A percentile compares a stretch with the other conserved stretches of the same genome.
Evolutionary conservation across 2,329 filamentous ascomycete species (phyloP).

Genomic region (Fusarium burgessii): DNA sequence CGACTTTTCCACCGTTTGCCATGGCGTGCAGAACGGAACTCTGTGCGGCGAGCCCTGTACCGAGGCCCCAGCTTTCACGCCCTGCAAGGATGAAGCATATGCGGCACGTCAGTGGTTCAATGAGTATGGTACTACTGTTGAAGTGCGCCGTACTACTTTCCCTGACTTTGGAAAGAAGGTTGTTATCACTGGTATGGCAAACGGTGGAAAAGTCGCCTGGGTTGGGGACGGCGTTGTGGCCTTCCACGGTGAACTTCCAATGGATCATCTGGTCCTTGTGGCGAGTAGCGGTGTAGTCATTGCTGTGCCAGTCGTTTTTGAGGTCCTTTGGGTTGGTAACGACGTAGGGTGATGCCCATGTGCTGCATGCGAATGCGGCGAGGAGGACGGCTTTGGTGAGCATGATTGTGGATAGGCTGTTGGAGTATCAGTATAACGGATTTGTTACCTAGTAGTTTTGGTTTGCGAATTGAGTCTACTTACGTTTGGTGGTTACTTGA

Average conservation of each 20-base stretch:
- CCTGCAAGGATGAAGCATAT: neutral
- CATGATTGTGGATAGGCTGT: neutral
- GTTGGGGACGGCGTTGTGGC: neutral
- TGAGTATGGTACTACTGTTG: neutral
- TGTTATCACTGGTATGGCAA: neutral
- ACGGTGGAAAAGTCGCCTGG: neutral
- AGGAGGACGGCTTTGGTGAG: neutral
- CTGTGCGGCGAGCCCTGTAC: neutral
- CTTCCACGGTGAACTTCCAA: neutral
- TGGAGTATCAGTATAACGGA: fast-evolving
- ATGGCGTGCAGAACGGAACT: neutral
- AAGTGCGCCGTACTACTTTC: neutral
- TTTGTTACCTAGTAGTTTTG: fast-evolving
- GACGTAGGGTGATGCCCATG: neutral
- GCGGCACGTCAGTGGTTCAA: neutral
- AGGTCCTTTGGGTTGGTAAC: neutral
- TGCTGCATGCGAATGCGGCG: neutral
- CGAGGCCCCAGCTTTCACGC: neutral
- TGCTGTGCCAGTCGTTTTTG: neutral
- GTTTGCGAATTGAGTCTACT: neutral
- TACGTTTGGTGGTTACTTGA: too few species aligned
- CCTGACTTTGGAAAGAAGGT: neutral
- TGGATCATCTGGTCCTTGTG: neutral
- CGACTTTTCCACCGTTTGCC: too few species aligned
- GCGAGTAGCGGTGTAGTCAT: neutral